phyloP scores from a whole-genome alignment of 2,329 filamentous ascomycete genomes.

The Aspergillus chevalieri region DNA sequence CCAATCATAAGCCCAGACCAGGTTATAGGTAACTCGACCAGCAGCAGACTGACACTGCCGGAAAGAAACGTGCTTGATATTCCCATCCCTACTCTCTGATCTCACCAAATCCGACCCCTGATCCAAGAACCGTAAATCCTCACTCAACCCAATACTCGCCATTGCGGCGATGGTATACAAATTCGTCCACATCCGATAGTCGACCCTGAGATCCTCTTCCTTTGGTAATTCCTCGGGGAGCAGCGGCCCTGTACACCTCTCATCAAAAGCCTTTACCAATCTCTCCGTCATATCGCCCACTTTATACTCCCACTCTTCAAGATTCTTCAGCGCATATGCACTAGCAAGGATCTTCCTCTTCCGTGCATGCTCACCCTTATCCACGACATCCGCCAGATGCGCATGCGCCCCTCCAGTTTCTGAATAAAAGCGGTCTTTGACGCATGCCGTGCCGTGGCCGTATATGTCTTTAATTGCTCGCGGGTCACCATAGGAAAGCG shows the following conservation, averaged over 20 bases:
- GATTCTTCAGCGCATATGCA: not conserved
- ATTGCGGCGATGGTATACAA: constrained; percentile 36
- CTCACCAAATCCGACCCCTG: constrained; percentile 25
- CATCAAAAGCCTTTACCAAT: constrained; percentile 31
- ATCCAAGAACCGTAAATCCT: constrained; percentile 32
- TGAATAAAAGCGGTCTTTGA: not conserved
- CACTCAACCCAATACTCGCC: constrained; percentile 33
- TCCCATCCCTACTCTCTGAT: constrained; percentile 18
- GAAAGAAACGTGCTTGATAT: constrained; percentile 12
- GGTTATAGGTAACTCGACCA: constrained; percentile 7
- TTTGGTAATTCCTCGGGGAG: not conserved
- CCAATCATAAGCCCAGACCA: constrained; percentile 20
- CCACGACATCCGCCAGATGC: not conserved
- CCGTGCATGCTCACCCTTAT: not conserved
- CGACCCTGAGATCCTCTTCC: constrained; percentile 23
- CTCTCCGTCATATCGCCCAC: constrained; percentile 31
- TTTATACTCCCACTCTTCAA: constrained; percentile 13
- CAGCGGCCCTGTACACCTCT: constrained; percentile 21
- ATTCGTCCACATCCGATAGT: constrained; percentile 33
- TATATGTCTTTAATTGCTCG: not conserved
- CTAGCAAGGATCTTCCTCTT: not conserved
- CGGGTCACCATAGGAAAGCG: constrained; percentile 7
- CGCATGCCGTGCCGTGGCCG: not conserved
- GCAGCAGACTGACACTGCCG: constrained; percentile 13
- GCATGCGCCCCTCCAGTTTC: not conserved